phyloP scores from a whole-genome alignment of 768 basidiomycete species.

The Lactifluus rugatus region DNA sequence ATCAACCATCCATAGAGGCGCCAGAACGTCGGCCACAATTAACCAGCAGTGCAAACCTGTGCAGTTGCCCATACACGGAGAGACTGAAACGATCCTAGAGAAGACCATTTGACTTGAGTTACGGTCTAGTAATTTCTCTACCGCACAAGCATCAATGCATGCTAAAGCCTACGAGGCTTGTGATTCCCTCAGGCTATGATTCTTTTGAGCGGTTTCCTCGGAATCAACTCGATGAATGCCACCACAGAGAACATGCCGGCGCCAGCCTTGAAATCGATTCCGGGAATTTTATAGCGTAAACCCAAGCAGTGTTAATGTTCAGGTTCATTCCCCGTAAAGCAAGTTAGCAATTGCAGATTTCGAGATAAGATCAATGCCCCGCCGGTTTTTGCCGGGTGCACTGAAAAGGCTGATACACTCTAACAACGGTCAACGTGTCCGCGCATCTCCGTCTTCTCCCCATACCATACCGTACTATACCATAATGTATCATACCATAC shows the following conservation, averaged over 20 bases:
- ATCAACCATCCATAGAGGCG: slow-evolving; percentile 15
- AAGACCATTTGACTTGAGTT: slow-evolving; percentile 2
- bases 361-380: slow-evolving; percentile 13
- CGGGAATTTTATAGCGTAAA: slow-evolving; percentile 18
- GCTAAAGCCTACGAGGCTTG: slow-evolving; percentile 12
- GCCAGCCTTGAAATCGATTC: slow-evolving; percentile 18
- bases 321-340: slow-evolving; percentile 13
- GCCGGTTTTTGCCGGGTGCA: slow-evolving; percentile 9
- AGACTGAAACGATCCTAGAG: slow-evolving; percentile 9
- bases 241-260: slow-evolving; percentile 18
- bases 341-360: slow-evolving; percentile 3
- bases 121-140: neutral
- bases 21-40: slow-evolving; percentile 16
- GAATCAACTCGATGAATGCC: slow-evolving; percentile 17
- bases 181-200: slow-evolving; percentile 12
- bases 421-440: slow-evolving; percentile 17
- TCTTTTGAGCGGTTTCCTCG: slow-evolving; percentile 13
- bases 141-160: slow-evolving; percentile 2
- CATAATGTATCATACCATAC: slow-evolving; percentile 8
- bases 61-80: slow-evolving; percentile 14
- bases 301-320: slow-evolving; percentile 12
- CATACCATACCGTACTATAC: slow-evolving; percentile 10
- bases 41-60: slow-evolving; percentile 16
- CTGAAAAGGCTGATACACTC: slow-evolving; percentile 2
- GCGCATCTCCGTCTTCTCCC: slow-evolving; percentile 16